phyloP scores from a whole-genome alignment of 805 yeast species.

The Metschnikowia colocasiae region DNA sequence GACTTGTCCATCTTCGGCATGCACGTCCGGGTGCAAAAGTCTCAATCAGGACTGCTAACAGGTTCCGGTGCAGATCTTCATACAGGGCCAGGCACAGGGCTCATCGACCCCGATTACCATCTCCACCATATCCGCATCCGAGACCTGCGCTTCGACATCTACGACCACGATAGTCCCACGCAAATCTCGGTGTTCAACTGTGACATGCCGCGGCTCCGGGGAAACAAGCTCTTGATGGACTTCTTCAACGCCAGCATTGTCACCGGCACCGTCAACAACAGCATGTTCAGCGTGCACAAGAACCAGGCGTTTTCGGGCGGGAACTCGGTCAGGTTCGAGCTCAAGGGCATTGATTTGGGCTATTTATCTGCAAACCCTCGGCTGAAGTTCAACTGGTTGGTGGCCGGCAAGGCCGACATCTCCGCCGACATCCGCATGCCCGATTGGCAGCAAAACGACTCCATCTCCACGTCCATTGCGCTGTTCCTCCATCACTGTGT shows the following conservation, averaged over 20 bases:
- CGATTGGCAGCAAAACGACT: constrained; percentile 17
- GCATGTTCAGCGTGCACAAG: constrained; percentile 73
- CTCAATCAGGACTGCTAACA: too few species aligned
- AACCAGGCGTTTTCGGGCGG: constrained; percentile 50
- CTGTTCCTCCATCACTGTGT: constrained; percentile 27
- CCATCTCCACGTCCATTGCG: constrained; percentile 24
- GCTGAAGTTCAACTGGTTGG: constrained; percentile 66
- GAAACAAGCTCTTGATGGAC: constrained; percentile 58
- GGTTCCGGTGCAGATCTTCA: too few species aligned
- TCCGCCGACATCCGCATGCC: constrained; percentile 74
- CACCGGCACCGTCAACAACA: constrained; percentile 70
- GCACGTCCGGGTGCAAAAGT: constrained; percentile 28
- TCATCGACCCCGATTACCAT: constrained; percentile 32
- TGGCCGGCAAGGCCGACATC: constrained; percentile 61
- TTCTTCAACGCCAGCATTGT: constrained; percentile 66
- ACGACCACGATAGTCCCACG: constrained; percentile 28
- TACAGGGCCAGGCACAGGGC: too few species aligned
- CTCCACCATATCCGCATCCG: constrained; percentile 43
- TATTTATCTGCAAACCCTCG: constrained; percentile 26
- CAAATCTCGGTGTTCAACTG: constrained; percentile 61
- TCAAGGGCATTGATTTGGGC: constrained; percentile 41
- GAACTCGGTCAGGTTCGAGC: constrained; percentile 34
- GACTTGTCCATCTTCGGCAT: constrained; percentile 49
- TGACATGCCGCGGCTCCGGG: constrained; percentile 58
- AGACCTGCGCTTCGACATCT: constrained; percentile 47